A percentile compares a stretch with the other conserved stretches of the same genome.
phyloP scores from a whole-genome alignment of 495 filamentous ascomycete genomes.

The Aspergillus conjunctus region DNA sequence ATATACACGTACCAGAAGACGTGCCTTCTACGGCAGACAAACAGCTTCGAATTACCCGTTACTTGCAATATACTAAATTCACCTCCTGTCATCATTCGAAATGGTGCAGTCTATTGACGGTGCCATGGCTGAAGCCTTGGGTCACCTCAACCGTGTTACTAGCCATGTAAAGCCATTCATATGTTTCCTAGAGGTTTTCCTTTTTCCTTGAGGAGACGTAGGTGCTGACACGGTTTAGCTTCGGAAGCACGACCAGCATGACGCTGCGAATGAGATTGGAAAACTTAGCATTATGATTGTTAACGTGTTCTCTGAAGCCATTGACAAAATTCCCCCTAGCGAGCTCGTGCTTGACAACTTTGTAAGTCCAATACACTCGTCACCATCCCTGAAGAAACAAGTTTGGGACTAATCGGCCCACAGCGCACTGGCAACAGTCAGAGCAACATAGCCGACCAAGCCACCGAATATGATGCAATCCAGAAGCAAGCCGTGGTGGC shows the following conservation, averaged over 20 bases:
- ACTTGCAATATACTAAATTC: neutral
- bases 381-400: neutral
- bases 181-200: neutral
- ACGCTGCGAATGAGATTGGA: conserved; percentile 34
- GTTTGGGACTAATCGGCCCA: conserved; percentile 1
- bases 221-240: conserved; percentile 27
- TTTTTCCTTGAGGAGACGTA: neutral
- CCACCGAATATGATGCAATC: neutral
- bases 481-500: conserved; percentile 22
- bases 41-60: neutral
- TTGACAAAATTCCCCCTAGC: conserved; percentile 19
- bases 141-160: conserved; percentile 25
- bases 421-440: conserved; percentile 6
- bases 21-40: neutral
- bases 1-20: neutral
- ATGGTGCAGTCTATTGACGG: conserved; percentile 24
- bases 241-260: conserved; percentile 25
- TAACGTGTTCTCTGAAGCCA: conserved; percentile 24
- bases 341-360: conserved; percentile 19
- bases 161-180: conserved; percentile 24
- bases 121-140: conserved; percentile 31
- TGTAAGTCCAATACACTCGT: conserved; percentile 19
- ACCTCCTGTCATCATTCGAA: neutral
- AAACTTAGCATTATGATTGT: conserved; percentile 30
- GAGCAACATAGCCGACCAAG: neutral